A percentile compares a stretch with the other conserved stretches of the same genome.
These are phyloP conservation scores for Zygoascus biomembranicola DNA, from an alignment of 805 yeast genomes.

Conservation along the genomic window DNA sequence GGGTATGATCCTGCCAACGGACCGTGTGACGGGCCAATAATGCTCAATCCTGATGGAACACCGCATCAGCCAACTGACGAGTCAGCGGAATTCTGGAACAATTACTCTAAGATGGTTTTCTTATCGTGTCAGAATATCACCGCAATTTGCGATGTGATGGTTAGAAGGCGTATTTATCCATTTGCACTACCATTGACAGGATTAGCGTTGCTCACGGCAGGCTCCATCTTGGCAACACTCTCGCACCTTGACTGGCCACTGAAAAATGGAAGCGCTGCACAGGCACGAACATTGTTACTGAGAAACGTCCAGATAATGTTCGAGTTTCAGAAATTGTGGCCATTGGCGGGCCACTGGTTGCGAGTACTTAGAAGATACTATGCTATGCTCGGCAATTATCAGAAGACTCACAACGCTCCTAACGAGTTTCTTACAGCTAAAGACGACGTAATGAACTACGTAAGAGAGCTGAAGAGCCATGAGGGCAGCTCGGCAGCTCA, in stretches of 20 bases:
- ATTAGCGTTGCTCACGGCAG: not conserved
- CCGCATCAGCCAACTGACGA: not conserved
- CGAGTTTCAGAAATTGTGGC: not conserved
- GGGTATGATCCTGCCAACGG: not conserved
- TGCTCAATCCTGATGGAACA: not conserved
- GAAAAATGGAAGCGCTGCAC: not conserved
- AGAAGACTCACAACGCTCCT: not conserved
- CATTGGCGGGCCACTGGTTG: not conserved
- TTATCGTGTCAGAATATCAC: not conserved
- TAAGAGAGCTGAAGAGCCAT: not conserved
- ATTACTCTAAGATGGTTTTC: not conserved
- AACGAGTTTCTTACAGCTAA: not conserved
- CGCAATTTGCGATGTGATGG: not conserved
- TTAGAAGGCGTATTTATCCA: not conserved
- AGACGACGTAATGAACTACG: not conserved
- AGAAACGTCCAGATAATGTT: not conserved
- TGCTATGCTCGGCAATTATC: not conserved
- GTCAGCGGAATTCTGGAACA: not conserved
- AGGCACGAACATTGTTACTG: not conserved
- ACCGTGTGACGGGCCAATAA: not conserved
- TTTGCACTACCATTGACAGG: not conserved
- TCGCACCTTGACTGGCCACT: not conserved
- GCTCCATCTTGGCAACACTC: not conserved
- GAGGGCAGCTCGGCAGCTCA: not conserved
- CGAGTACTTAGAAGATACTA: not conserved